Conservation (phyloP, 805 yeast genomes). For the Ogataea ganodermae region DNA sequence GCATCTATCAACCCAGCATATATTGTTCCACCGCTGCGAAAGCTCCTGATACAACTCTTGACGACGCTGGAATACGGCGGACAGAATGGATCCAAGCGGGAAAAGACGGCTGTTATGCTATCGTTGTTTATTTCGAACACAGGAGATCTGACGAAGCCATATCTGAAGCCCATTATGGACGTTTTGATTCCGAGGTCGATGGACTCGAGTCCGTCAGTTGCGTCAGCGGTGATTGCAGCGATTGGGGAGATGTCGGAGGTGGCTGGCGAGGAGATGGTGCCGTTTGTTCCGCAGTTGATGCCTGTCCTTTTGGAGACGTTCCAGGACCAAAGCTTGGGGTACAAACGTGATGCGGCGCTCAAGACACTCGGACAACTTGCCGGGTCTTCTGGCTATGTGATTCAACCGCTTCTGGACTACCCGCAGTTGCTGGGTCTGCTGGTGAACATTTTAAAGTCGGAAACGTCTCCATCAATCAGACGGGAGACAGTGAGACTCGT, state of each 20-base stretch:
- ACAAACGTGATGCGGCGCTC: slow-evolving; percentile 86
- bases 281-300: slow-evolving; percentile 76
- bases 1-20: slow-evolving; percentile 91
- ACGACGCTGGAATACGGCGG: slow-evolving; percentile 85
- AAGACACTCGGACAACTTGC: slow-evolving; percentile 86
- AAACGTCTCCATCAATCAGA: slow-evolving; percentile 69
- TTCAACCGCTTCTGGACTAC: slow-evolving; percentile 87
- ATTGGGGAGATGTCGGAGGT: slow-evolving; percentile 87
- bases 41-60: slow-evolving; percentile 78
- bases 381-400: slow-evolving; percentile 90
- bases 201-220: slow-evolving; percentile 76
- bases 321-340: slow-evolving; percentile 88
- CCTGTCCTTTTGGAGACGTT: slow-evolving; percentile 84
- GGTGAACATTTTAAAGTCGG: slow-evolving; percentile 79
- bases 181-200: slow-evolving; percentile 75
- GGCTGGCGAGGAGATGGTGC: slow-evolving; percentile 81
- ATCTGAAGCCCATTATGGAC: slow-evolving; percentile 86
- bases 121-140: slow-evolving; percentile 77
- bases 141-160: slow-evolving; percentile 82
- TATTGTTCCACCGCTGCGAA: slow-evolving; percentile 89
- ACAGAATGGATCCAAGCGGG: slow-evolving; percentile 68
- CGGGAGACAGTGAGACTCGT: slow-evolving; percentile 86
- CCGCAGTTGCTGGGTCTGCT: slow-evolving; percentile 85
- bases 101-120: slow-evolving; percentile 79
- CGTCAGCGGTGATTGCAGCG: slow-evolving; percentile 81